Evolutionary conservation across 441 rosid species (phyloP).

Genomic region (Cnidoscolus chayamansa): DNA sequence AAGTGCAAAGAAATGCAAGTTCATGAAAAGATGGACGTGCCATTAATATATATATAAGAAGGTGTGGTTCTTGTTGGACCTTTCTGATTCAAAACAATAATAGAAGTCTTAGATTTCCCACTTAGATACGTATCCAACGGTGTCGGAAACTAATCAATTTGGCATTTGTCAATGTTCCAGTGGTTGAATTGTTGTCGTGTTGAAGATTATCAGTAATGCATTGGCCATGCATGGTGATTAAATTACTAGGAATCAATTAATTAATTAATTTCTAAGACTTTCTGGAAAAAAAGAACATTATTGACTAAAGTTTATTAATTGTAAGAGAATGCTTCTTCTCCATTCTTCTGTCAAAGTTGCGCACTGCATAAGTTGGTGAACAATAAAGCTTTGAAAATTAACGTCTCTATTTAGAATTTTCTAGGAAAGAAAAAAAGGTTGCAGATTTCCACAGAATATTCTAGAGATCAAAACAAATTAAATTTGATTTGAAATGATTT

Average conservation of each 20-base stretch:
- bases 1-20: background rate
- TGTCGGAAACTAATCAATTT: background rate
- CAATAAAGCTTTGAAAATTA: background rate
- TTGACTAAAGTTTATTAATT: background rate
- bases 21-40: background rate
- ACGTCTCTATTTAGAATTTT: background rate
- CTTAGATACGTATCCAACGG: background rate
- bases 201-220: background rate
- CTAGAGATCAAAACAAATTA: too few species aligned
- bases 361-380: background rate
- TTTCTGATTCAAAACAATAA: slow-evolving; percentile 3
- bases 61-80: background rate
- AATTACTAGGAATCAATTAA: background rate
- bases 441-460: too few species aligned
- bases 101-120: too few species aligned
- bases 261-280: background rate
- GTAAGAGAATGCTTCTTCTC: background rate
- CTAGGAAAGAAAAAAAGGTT: too few species aligned
- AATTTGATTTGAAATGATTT: too few species aligned
- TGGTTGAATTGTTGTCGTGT: background rate
- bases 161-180: background rate
- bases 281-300: background rate
- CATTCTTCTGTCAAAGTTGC: background rate
- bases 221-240: background rate
- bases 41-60: background rate